Evolutionary conservation across 768 basidiomycete genomes (phyloP).

Genomic region (Porphyrellus cyaneotinctus): DNA sequence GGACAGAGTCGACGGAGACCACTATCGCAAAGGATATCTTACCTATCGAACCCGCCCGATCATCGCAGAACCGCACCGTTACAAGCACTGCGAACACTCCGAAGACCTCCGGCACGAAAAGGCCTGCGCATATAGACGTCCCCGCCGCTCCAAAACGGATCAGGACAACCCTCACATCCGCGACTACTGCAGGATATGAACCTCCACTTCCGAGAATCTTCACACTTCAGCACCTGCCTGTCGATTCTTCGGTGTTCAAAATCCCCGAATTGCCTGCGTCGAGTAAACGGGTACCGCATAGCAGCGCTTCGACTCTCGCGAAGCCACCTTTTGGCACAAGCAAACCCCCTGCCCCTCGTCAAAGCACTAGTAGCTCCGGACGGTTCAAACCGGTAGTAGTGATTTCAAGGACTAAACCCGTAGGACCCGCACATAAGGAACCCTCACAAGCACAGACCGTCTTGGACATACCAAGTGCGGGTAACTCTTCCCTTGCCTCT

Average conservation of each 20-base stretch:
- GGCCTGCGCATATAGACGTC: slow-evolving; percentile 18
- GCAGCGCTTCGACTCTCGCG: background rate
- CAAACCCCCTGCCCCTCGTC: background rate
- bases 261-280: slow-evolving; percentile 5
- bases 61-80: background rate
- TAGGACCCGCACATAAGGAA: background rate
- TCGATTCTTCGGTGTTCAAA: slow-evolving; percentile 3
- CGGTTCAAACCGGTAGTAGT: slow-evolving; percentile 18
- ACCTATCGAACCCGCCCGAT: background rate
- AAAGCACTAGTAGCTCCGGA: background rate
- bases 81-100: background rate
- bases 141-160: slow-evolving; percentile 14
- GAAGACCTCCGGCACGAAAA: slow-evolving; percentile 11
- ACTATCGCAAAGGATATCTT: background rate
- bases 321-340: background rate
- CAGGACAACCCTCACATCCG: slow-evolving; percentile 2
- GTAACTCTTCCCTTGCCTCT: background rate
- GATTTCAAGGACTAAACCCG: background rate
- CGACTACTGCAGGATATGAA: background rate
- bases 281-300: background rate
- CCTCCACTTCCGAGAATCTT: background rate
- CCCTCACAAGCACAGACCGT: too few relatives aligned
- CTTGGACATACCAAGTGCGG: background rate
- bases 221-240: background rate
- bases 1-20: background rate